These are phyloP conservation scores for Arthrobotrys conoides DNA, from an alignment of 2,329 filamentous ascomycete species.

Conservation along the genomic window DNA sequence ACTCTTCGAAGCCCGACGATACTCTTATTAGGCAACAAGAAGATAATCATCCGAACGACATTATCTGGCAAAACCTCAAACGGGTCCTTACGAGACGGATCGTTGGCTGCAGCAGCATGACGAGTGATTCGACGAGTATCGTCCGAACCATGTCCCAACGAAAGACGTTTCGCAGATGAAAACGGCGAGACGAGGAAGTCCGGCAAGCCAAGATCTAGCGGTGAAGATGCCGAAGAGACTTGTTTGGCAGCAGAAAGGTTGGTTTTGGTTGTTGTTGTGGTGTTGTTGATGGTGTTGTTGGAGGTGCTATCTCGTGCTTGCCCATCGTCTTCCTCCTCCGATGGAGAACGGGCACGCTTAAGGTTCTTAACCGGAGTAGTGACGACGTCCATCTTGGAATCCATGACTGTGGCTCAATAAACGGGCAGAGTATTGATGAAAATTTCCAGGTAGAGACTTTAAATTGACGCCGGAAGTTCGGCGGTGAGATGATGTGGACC, in stretches of 20 bases:
- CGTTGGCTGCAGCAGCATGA: constrained; percentile 19
- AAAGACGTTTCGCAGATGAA: constrained; percentile 16
- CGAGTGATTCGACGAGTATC: constrained; percentile 42
- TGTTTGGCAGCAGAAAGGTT: neutral
- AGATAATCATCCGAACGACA: constrained; percentile 49
- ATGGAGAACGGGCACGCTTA: constrained; percentile 45
- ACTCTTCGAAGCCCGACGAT: constrained; percentile 45
- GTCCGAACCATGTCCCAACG: constrained; percentile 12
- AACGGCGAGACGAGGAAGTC: constrained; percentile 35
- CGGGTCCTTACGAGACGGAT: constrained; percentile 32
- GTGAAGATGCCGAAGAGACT: constrained; percentile 3
- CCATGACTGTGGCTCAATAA: constrained; percentile 9
- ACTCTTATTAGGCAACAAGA: constrained; percentile 37
- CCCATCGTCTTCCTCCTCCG: constrained; percentile 30
- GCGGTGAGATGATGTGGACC: neutral
- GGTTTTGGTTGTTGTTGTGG: neutral
- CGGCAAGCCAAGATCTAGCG: constrained; percentile 32
- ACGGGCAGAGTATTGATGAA: neutral
- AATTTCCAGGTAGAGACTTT: neutral
- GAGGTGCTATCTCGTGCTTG: neutral
- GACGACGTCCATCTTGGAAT: constrained; percentile 24
- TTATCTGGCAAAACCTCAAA: constrained; percentile 56
- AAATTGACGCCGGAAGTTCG: constrained; percentile 7
- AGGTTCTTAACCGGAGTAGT: constrained; percentile 35
- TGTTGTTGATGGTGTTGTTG: constrained; percentile 11